Percentiles rank a stretch among this genome's conserved stretches.
Evolutionary conservation across 2,329 filamentous ascomycete species (phyloP).

Genomic region (Hawksworthiomyces lignivorus): DNA sequence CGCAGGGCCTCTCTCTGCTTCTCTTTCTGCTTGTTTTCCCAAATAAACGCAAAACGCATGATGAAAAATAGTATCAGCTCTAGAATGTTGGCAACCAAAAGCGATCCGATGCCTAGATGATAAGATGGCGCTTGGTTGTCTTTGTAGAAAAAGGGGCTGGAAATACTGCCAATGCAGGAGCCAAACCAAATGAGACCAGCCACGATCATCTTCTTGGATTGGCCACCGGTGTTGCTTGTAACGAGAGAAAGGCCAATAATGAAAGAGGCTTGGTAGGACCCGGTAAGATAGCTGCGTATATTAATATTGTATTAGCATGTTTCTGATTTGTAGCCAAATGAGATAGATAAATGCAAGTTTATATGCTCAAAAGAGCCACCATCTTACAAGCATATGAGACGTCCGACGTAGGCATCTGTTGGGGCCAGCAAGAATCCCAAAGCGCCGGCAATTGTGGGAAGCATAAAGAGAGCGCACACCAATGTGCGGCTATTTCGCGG

Average conservation of each 20-base stretch:
- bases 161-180: slow-evolving; percentile 45
- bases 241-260: slow-evolving; percentile 35
- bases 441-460: slow-evolving; percentile 51
- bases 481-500: slow-evolving; percentile 41
- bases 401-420: slow-evolving; percentile 38
- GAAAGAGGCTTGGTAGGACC: slow-evolving; percentile 32
- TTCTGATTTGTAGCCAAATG: too few relatives aligned
- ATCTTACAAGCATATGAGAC: slow-evolving; percentile 46
- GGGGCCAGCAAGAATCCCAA: slow-evolving; percentile 50
- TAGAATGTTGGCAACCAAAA: slow-evolving; percentile 31
- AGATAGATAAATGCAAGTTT: too few relatives aligned
- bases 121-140: slow-evolving; percentile 38
- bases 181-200: slow-evolving; percentile 5
- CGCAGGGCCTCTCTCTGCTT: slow-evolving; percentile 13
- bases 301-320: background rate
- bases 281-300: slow-evolving; percentile 18
- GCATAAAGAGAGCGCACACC: slow-evolving; percentile 47
- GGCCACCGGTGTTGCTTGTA: slow-evolving; percentile 44
- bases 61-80: slow-evolving; percentile 31
- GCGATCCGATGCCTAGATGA: slow-evolving; percentile 29
- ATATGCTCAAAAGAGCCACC: too few relatives aligned
- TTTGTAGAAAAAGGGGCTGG: slow-evolving; percentile 56
- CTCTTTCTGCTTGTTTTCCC: slow-evolving; percentile 31
- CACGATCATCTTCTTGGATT: slow-evolving; percentile 50
- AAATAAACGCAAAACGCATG: slow-evolving; percentile 29